Conservation (phyloP, 1,284 basidiomycete species). For the Neotropicomus parvogracilis region DNA sequence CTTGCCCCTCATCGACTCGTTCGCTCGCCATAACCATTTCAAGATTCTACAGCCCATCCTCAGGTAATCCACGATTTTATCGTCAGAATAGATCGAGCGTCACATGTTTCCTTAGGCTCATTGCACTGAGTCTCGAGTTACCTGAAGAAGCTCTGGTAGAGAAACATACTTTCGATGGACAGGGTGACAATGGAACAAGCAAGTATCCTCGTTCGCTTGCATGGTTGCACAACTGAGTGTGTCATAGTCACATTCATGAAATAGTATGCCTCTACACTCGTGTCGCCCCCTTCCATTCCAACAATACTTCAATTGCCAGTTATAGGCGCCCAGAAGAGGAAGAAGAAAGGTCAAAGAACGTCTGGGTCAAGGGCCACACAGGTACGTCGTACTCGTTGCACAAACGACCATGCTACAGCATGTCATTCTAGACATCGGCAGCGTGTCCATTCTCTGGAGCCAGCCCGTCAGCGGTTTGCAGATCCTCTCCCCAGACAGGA, state of each 20-base stretch:
- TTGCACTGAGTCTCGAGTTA: constrained; percentile 55
- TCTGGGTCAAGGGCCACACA: constrained; percentile 45
- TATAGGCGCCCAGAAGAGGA: constrained; percentile 11
- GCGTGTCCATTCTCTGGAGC: constrained; percentile 56
- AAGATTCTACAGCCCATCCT: constrained; percentile 8
- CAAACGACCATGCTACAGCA: not conserved
- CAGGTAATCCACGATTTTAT: constrained; percentile 11
- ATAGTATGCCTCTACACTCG: not conserved
- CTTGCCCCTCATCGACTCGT: constrained; percentile 53
- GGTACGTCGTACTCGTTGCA: constrained; percentile 28
- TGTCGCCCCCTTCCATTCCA: not conserved
- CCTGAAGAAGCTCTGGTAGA: constrained; percentile 53
- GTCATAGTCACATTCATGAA: constrained; percentile 13
- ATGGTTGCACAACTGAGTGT: not conserved
- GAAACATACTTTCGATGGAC: constrained; percentile 37
- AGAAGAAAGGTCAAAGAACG: constrained; percentile 11
- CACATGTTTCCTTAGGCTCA: constrained; percentile 35
- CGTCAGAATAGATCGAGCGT: not conserved
- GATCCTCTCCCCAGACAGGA: constrained; percentile 45
- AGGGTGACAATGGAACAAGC: not conserved
- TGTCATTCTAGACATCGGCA: constrained; percentile 44
- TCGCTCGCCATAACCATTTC: constrained; percentile 35
- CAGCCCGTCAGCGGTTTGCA: constrained; percentile 58
- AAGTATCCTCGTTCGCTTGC: not conserved
- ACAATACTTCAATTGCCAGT: not conserved